A percentile compares a stretch with the other conserved stretches of the same genome.
phyloP scores from a whole-genome alignment of 441 rosid species.

The Theobroma grandiflorum region DNA sequence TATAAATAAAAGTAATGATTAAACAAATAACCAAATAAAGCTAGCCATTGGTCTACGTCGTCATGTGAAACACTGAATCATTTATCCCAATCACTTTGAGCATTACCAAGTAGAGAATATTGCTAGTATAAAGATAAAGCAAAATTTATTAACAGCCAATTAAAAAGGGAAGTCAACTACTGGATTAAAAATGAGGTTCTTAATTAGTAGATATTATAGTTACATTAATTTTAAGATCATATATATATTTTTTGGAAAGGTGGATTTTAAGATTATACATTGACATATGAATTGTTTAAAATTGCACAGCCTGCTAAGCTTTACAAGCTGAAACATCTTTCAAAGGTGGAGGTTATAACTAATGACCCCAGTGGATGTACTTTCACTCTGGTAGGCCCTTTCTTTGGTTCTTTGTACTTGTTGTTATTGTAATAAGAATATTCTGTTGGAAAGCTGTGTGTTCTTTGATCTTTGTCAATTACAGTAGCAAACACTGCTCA shows the following conservation, averaged over 20 bases:
- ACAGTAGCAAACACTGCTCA: not conserved
- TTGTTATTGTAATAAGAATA: constrained; percentile 11
- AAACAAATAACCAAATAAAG: not conserved
- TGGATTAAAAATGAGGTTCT: not conserved
- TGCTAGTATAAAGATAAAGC: not conserved
- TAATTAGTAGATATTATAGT: constrained; percentile 9
- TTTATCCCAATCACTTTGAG: not conserved
- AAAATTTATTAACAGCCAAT: too few relatives aligned
- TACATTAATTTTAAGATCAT: constrained; percentile 29
- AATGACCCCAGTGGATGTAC: constrained; percentile 99
- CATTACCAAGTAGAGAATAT: not conserved
- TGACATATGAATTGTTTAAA: constrained; percentile 31
- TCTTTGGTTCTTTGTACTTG: not conserved
- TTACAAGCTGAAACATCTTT: constrained; percentile 94
- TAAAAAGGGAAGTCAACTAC: too few relatives aligned
- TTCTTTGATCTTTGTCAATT: constrained; percentile 1
- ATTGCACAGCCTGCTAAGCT: constrained; percentile 88
- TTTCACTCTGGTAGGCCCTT: constrained; percentile 80
- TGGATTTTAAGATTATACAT: constrained; percentile 27
- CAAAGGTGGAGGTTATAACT: constrained; percentile 93
- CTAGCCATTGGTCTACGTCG: not conserved
- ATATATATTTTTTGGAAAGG: not conserved
- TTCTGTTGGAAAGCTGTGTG: constrained; percentile 15
- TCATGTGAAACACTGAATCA: too few relatives aligned
- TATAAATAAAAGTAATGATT: too few relatives aligned